A percentile compares a stretch with the other conserved stretches of the same genome.
These are phyloP conservation scores for Alternaria conjuncta DNA, from an alignment of 2,329 filamentous ascomycete species.

Conservation along the genomic window DNA sequence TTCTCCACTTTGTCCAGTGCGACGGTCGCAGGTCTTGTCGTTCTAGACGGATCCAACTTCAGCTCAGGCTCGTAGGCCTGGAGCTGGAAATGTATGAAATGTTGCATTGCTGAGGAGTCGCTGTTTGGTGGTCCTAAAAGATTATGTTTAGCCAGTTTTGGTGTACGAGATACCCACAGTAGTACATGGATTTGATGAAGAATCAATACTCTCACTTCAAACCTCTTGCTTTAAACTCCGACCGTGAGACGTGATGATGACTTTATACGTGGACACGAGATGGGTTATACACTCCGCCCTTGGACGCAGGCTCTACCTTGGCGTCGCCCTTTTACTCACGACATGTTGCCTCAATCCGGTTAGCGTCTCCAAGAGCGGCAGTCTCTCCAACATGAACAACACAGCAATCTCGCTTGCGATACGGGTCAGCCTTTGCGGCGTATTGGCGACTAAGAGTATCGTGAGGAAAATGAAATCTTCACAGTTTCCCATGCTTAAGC, in stretches of 20 bases:
- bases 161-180: conserved; percentile 30
- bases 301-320: conserved; percentile 1
- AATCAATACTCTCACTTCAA: conserved; percentile 7
- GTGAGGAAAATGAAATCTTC: not conserved
- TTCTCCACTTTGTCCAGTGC: conserved; percentile 81
- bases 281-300: not conserved
- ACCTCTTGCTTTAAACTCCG: not conserved
- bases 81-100: not conserved
- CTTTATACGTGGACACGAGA: not conserved
- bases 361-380: not conserved
- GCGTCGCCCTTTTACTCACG: conserved; percentile 11
- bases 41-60: conserved; percentile 41
- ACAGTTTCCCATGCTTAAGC: not conserved
- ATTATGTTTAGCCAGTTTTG: conserved; percentile 22
- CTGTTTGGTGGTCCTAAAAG: conserved; percentile 17
- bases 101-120: conserved; percentile 6
- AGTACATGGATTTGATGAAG: conserved; percentile 17
- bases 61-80: conserved; percentile 22
- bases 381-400: not conserved
- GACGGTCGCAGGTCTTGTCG: conserved; percentile 63
- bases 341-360: conserved; percentile 13
- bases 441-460: not conserved
- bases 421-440: not conserved
- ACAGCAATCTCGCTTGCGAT: not conserved
- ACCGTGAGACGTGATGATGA: not conserved